Conservation (phyloP, 208 protist genomes). For the Leishmania gerbilli region DNA sequence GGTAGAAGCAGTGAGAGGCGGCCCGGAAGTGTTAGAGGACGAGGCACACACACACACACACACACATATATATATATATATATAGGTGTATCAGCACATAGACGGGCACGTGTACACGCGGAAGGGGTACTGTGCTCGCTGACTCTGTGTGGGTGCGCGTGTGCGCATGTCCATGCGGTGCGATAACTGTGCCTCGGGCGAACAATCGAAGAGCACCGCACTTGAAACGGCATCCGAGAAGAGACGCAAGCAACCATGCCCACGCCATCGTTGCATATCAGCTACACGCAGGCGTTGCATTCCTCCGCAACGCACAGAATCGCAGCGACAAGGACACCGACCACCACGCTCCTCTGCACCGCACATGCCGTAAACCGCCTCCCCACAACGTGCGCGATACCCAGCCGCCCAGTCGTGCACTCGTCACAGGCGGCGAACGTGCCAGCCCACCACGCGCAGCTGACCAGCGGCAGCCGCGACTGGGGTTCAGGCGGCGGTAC, state of each 20-base stretch:
- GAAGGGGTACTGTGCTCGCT: not conserved
- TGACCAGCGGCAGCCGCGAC: not conserved
- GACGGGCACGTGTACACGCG: not conserved
- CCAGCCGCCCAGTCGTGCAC: not conserved
- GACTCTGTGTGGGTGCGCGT: not conserved
- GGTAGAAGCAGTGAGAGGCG: not conserved
- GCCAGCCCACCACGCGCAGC: not conserved
- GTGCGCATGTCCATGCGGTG: not conserved
- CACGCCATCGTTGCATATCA: not conserved
- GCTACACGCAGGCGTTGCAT: not conserved
- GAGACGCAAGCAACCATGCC: not conserved
- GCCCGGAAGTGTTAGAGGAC: not conserved
- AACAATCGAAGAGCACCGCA: not conserved
- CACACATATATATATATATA: not conserved
- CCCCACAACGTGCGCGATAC: not conserved
- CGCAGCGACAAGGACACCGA: not conserved
- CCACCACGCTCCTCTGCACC: not conserved
- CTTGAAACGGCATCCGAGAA: not conserved
- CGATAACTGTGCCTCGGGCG: not conserved
- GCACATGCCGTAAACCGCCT: not conserved
- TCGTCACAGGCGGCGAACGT: not conserved
- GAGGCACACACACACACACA: not conserved
- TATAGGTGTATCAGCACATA: not conserved
- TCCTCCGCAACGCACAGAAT: not conserved
- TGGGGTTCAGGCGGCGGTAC: not conserved